Percentiles rank a stretch among this genome's conserved stretches.
Conservation (phyloP, 345 rosid genomes). For the Firmiana major region DNA sequence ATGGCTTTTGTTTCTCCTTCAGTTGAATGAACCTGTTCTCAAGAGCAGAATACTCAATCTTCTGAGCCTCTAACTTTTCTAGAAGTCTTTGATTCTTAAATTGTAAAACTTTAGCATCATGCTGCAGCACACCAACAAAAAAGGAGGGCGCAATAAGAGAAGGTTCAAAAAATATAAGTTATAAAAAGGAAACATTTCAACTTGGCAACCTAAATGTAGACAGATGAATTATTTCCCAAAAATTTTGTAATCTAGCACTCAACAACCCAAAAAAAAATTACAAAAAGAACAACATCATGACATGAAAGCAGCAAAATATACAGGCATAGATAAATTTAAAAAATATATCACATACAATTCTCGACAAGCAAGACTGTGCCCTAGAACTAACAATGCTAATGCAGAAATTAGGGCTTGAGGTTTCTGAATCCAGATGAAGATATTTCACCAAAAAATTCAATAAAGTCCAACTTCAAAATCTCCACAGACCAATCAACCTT, state of each 20-base stretch:
- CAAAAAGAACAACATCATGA: neutral
- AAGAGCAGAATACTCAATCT: conserved; percentile 61
- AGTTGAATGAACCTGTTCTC: conserved; percentile 54
- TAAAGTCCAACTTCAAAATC: neutral
- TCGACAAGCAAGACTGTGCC: neutral
- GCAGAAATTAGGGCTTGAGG: neutral
- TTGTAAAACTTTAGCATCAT: conserved; percentile 72
- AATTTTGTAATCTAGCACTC: neutral
- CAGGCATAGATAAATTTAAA: neutral
- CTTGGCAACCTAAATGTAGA: neutral
- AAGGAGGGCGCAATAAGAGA: neutral
- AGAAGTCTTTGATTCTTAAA: conserved; percentile 81
- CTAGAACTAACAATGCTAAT: neutral
- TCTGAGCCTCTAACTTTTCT: conserved; percentile 79
- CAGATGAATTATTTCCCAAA: neutral
- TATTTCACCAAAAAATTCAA: neutral
- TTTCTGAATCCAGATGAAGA: neutral
- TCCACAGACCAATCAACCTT: neutral
- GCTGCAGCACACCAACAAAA: conserved; percentile 37
- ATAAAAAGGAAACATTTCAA: neutral
- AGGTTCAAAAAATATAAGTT: conserved; percentile 7
- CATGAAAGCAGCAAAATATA: neutral
- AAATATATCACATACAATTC: neutral
- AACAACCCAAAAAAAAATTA: neutral
- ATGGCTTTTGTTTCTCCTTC: conserved; percentile 56